A percentile compares a stretch with the other conserved stretches of the same genome.
Conservation (phyloP, 805 yeast genomes). For the Saccharomycopsis capsularis region DNA sequence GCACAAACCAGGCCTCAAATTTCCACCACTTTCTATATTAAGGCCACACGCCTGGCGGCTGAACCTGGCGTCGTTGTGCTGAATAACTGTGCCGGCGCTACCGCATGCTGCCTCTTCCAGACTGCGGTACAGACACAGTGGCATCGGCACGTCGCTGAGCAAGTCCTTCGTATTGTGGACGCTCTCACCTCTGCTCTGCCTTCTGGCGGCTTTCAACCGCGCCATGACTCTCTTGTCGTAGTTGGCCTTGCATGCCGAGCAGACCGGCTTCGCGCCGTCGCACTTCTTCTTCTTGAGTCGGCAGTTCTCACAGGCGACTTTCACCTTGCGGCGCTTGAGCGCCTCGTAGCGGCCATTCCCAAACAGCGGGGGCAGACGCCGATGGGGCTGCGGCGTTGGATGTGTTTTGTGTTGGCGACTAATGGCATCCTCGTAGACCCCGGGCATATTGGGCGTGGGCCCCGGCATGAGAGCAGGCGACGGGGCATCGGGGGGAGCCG, state of each 20-base stretch:
- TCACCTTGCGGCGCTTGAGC: slow-evolving; percentile 12
- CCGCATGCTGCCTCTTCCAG: neutral
- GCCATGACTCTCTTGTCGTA: slow-evolving; percentile 12
- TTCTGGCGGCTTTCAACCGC: neutral
- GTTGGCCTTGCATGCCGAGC: slow-evolving; percentile 13
- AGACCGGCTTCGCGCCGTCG: slow-evolving; percentile 19
- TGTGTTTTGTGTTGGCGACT: too few relatives aligned
- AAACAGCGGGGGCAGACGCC: too few relatives aligned
- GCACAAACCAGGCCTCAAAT: too few relatives aligned
- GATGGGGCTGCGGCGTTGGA: too few relatives aligned
- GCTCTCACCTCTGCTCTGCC: neutral
- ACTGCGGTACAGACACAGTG: neutral
- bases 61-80: neutral
- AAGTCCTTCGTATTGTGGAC: neutral
- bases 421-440: too few relatives aligned
- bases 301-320: slow-evolving; percentile 20
- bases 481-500: too few relatives aligned
- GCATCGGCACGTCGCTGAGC: neutral
- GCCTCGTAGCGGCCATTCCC: too few relatives aligned
- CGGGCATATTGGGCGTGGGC: too few relatives aligned
- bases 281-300: slow-evolving; percentile 19
- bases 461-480: too few relatives aligned
- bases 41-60: too few relatives aligned
- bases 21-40: too few relatives aligned
- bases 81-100: neutral